Percentiles rank a stretch among this genome's conserved stretches.
phyloP scores from a whole-genome alignment of 2,329 filamentous ascomycete genomes.

The Phyllosticta paracitricarpa region DNA sequence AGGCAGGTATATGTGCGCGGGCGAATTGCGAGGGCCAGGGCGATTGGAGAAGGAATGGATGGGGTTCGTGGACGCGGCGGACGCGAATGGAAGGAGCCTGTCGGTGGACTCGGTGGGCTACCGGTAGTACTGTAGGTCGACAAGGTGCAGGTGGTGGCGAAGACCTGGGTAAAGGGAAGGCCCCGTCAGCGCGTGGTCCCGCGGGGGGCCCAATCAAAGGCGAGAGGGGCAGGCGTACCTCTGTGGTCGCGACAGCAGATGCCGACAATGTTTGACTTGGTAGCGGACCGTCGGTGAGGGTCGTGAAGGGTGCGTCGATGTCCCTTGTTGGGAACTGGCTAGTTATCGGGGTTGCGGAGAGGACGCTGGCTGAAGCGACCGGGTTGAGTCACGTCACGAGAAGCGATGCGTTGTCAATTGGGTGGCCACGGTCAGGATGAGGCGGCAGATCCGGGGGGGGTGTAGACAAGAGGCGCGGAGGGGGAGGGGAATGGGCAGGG shows the following conservation, averaged over 20 bases:
- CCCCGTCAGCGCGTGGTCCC: constrained; percentile 19
- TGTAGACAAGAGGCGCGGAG: background rate
- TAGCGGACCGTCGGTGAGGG: constrained; percentile 12
- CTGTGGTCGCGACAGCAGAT: constrained; percentile 14
- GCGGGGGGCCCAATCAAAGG: constrained; percentile 19
- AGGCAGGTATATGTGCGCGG: constrained; percentile 10
- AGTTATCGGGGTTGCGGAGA: constrained; percentile 20
- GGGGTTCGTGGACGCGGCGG: constrained; percentile 10
- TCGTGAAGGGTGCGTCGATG: constrained; percentile 18
- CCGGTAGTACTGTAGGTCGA: constrained; percentile 2
- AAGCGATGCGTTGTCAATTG: constrained; percentile 34
- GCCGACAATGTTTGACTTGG: constrained; percentile 7
- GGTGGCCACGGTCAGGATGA: constrained; percentile 25
- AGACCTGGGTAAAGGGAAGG: constrained; percentile 21
- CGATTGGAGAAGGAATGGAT: constrained; percentile 19
- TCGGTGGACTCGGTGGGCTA: constrained; percentile 16
- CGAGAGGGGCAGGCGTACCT: constrained; percentile 14
- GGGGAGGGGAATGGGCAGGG: constrained; percentile 20
- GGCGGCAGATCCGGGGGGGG: constrained; percentile 21
- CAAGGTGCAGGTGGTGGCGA: constrained; percentile 21
- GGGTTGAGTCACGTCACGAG: constrained; percentile 27
- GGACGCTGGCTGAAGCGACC: constrained; percentile 21
- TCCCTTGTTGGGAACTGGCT: constrained; percentile 24
- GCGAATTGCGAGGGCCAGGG: constrained; percentile 13
- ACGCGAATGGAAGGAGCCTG: constrained; percentile 13